Percentiles rank a stretch among this genome's conserved stretches.
These are phyloP conservation scores for Dioscorea cayenensis DNA, from an alignment of 116 monocot genomes.

Conservation along the genomic window DNA sequence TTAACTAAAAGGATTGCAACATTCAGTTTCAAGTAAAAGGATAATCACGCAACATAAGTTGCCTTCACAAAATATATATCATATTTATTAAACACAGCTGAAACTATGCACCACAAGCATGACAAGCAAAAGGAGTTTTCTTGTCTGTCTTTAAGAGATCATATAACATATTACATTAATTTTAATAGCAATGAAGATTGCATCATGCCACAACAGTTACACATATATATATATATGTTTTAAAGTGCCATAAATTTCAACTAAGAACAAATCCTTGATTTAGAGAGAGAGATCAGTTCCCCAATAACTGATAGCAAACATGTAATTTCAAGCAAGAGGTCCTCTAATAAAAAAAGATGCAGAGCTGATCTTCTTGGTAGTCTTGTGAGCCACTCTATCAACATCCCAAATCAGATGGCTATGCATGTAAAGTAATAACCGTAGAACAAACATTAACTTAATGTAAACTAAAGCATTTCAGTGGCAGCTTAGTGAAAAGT, in stretches of 20 bases:
- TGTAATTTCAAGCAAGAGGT: constrained; percentile 48
- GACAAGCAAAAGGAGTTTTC: no score
- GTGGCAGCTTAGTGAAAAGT: background rate
- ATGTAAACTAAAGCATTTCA: background rate
- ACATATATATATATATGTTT: no score
- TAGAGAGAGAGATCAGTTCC: constrained; percentile 37
- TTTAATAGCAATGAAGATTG: no score
- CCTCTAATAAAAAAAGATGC: constrained; percentile 38
- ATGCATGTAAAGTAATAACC: constrained; percentile 55
- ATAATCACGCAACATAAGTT: no score
- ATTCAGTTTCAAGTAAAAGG: no score
- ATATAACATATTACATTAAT: no score
- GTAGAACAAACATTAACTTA: background rate
- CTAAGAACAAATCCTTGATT: constrained; percentile 35
- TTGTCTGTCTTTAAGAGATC: no score
- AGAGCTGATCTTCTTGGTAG: constrained; percentile 54
- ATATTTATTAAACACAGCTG: no score
- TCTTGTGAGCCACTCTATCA: constrained; percentile 45
- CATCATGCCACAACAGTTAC: no score
- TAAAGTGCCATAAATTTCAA: background rate
- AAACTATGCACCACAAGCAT: no score
- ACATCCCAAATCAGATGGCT: constrained; percentile 83
- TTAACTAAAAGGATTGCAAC: no score
- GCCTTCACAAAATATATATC: no score
- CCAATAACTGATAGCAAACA: constrained; percentile 52